phyloP scores from a whole-genome alignment of 2,329 filamentous ascomycete species.

The Teratosphaeria nubilosa region DNA sequence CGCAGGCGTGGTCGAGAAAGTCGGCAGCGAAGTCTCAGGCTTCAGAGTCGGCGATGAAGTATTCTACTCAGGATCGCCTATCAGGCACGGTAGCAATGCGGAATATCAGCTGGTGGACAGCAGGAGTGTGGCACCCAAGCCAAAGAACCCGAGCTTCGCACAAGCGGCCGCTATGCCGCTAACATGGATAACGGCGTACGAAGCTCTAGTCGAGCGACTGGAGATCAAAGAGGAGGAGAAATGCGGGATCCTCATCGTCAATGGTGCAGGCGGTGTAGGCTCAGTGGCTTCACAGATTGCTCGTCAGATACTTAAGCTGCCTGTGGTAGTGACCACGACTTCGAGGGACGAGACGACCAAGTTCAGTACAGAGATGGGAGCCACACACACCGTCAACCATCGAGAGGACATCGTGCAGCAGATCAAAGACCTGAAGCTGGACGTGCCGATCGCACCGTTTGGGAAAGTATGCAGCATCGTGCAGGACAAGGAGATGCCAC shows the following conservation, averaged over 20 bases:
- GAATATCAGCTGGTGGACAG: slow-evolving; percentile 35
- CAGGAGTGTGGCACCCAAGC: slow-evolving; percentile 31
- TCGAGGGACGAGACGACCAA: slow-evolving; percentile 31
- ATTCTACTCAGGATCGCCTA: slow-evolving; percentile 32
- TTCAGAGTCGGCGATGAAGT: slow-evolving; percentile 36
- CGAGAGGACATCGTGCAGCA: slow-evolving; percentile 30
- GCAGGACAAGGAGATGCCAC: slow-evolving; percentile 31
- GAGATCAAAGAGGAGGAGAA: slow-evolving; percentile 30
- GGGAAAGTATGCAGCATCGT: slow-evolving; percentile 39
- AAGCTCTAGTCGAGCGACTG: slow-evolving; percentile 34
- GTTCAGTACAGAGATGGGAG: slow-evolving; percentile 33
- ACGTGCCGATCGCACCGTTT: slow-evolving; percentile 32
- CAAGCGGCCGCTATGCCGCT: slow-evolving; percentile 36
- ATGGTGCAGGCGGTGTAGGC: slow-evolving; percentile 37
- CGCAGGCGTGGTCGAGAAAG: slow-evolving; percentile 28
- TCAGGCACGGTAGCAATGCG: slow-evolving; percentile 33
- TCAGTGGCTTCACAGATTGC: slow-evolving; percentile 37
- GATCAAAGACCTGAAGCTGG: slow-evolving; percentile 26
- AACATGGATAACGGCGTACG: slow-evolving; percentile 36
- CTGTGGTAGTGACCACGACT: slow-evolving; percentile 36
- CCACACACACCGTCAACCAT: slow-evolving; percentile 36
- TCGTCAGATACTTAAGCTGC: slow-evolving; percentile 28
- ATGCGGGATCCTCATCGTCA: slow-evolving; percentile 36
- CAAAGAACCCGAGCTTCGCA: slow-evolving; percentile 29
- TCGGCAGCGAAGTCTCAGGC: slow-evolving; percentile 22